Base-by-base conservation (phyloP, 768 basidiomycete genomes). In the Amanita jacksonii region DNA sequence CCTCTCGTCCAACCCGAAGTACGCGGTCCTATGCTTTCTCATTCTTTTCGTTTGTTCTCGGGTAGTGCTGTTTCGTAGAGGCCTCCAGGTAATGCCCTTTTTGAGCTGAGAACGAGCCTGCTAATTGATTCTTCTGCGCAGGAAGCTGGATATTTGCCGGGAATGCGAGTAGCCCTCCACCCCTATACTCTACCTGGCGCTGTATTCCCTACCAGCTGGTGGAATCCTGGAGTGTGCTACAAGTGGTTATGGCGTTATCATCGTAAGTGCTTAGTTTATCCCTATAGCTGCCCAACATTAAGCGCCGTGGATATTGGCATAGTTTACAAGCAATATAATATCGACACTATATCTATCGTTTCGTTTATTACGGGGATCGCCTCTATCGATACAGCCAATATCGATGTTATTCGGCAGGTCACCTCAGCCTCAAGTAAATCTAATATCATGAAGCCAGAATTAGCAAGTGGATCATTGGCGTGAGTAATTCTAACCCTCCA, bases 321-420 rank as follows among this genome's bases (percentile, higher is more conserved):
- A 69, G 66, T 66, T 3, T 69, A 70, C 47, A 59, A 59, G 35
- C 48, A 46, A 3, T 66, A 55, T 41, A 53, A 56, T n/a, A 61
- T 46, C 27, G 70, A 74, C 31, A 68, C 54, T 20, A 54, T 72
- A 8, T 67, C 69, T 1, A 46, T 71, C 8, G 62, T 70, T 1
- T 61, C 69, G 0, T 67, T 65, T 39, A 18, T 74, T 0, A 46
- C 51, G 0, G 72, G 72, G 0, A 43, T 47, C 4, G 58, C 69
- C 1, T 53, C 53, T 0, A 53, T 73, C 18, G 70, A 65, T 49
- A 70, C 69, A 2, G 60, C 66, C 12, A 74, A 72, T 45, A 46
- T 75, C 16, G 69, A 74, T 32, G 64, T 74, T 4, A 66, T 62
- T 8, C 62, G 70, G 5, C 73, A 74, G 54, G 62, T 73, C 13